Evolutionary conservation across 1,139 yeast species (phyloP).

Genomic region (Entelexis paramagnoliae): DNA sequence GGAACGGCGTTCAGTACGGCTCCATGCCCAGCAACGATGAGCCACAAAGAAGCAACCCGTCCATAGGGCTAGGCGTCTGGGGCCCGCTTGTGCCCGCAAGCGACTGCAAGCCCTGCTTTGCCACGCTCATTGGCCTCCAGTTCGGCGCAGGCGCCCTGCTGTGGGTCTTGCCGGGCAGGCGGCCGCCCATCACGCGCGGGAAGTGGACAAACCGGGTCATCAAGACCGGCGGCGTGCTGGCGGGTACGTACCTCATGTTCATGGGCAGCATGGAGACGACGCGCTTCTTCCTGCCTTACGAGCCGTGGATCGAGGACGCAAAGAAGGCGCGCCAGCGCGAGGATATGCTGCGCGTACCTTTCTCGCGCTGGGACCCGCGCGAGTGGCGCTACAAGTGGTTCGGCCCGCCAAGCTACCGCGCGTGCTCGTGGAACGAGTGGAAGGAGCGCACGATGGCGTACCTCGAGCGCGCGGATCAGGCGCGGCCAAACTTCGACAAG

Average conservation of each 20-base stretch:
- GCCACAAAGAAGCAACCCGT: conserved; percentile 25
- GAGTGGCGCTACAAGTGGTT: conserved; percentile 26
- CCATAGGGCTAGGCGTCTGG: conserved; percentile 31
- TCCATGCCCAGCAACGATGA: not conserved
- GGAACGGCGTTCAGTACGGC: not conserved
- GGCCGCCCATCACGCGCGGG: conserved; percentile 21
- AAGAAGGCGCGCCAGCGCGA: conserved; percentile 25
- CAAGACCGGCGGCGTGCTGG: conserved; percentile 23
- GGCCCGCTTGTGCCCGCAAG: conserved; percentile 34
- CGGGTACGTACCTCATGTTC: conserved; percentile 28
- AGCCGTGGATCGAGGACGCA: conserved; percentile 34
- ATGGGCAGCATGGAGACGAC: conserved; percentile 28
- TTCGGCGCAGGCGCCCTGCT: conserved; percentile 27
- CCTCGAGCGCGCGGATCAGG: conserved; percentile 15
- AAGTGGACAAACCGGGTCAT: conserved; percentile 26
- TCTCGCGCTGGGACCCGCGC: not conserved
- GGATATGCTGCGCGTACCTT: not conserved
- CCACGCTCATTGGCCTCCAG: conserved; percentile 28
- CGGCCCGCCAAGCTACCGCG: conserved; percentile 30
- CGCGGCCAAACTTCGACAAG: conserved; percentile 7
- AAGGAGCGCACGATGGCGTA: conserved; percentile 26
- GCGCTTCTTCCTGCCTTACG: conserved; percentile 28
- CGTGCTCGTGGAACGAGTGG: conserved; percentile 30
- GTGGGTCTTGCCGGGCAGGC: conserved; percentile 28
- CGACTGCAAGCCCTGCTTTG: conserved; percentile 30